Evolutionary conservation across 2,329 filamentous ascomycete genomes (phyloP), one percentile per base, ranked within the genome.

Genomic region (Claviceps fusiformis): DNA sequence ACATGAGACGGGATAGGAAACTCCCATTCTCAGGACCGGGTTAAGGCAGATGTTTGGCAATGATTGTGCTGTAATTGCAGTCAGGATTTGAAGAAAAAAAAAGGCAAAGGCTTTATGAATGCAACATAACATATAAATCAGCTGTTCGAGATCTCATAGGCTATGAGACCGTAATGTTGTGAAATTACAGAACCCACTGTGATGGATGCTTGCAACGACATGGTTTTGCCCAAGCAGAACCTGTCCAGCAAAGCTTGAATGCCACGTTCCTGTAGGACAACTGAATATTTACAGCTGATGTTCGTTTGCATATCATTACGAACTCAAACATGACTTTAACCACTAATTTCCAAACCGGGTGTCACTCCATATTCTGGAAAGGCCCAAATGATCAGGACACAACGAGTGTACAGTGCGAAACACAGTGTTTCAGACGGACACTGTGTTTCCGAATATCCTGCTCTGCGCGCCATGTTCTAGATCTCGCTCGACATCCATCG

Each of bases 1-100:
- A 71, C 66, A 72, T 66, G 67, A 67, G 68, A 59, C 65, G 65
- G 62, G 60, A 68, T 63, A 62, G 64, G 62, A 63, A 59, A 65
- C 67, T 68, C 66, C 62, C 62, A 56, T 66, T 70, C 67, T 62
- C 37, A 65, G 68, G 69, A 67, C 69, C 65, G 68, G 69, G 68
- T 66, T 71, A 65, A 64, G 70, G 70, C 71, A 68, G 67, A 65
- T 68, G 64, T 64, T 67, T 69, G 70, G 64, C 65, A 69, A 69
- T 66, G 70, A 68, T 70, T 72, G 69, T 72, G 68, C 67, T 68
- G 71, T 72, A 72, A 69, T 71, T 68, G 69, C 71, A 73, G 69
- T 71, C 68, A 64, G 66, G 64, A 71, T 71, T 67, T 49, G 31
- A 48, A 8, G 19, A 67, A 67, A 70, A 15, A 66, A 15, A 37